Conservation (phyloP, 2,329 filamentous ascomycete species). For the Trichoderma endophyticum region DNA sequence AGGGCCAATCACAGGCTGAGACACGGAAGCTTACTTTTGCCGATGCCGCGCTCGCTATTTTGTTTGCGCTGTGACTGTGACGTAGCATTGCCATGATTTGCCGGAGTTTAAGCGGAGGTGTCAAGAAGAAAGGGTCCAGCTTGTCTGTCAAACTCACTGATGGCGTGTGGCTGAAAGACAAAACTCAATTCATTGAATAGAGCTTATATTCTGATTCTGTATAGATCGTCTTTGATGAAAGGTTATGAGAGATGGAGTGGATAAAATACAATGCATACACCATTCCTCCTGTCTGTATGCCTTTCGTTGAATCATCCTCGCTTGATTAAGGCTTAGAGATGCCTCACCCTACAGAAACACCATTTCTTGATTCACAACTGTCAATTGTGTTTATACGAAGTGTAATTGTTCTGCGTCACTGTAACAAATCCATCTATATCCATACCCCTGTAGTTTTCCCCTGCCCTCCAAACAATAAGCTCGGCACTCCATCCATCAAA, state of each 20-base stretch:
- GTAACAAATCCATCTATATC: too few species aligned
- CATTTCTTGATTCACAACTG: neutral
- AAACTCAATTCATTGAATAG: neutral
- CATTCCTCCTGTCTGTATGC: neutral
- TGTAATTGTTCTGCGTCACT: neutral
- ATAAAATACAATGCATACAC: accelerated
- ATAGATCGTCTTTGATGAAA: neutral
- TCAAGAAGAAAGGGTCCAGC: neutral
- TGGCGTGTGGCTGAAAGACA: neutral
- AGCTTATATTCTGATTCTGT: neutral
- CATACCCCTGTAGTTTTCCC: neutral
- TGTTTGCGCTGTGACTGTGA: slow-evolving; percentile 3
- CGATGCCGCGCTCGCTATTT: slow-evolving; percentile 7
- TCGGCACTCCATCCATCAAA: neutral
- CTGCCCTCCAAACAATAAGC: neutral
- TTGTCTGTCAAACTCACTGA: neutral
- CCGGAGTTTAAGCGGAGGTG: slow-evolving; percentile 1
- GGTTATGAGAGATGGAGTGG: neutral
- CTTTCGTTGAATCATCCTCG: neutral
- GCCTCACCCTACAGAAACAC: neutral
- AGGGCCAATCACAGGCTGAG: slow-evolving; percentile 22
- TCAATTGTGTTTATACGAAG: neutral
- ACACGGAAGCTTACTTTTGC: slow-evolving; percentile 25
- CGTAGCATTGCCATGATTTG: neutral
- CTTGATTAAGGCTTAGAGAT: neutral